These are phyloP conservation scores for Sparassis latifolia DNA, from an alignment of 1,284 basidiomycete species.

Conservation along the genomic window DNA sequence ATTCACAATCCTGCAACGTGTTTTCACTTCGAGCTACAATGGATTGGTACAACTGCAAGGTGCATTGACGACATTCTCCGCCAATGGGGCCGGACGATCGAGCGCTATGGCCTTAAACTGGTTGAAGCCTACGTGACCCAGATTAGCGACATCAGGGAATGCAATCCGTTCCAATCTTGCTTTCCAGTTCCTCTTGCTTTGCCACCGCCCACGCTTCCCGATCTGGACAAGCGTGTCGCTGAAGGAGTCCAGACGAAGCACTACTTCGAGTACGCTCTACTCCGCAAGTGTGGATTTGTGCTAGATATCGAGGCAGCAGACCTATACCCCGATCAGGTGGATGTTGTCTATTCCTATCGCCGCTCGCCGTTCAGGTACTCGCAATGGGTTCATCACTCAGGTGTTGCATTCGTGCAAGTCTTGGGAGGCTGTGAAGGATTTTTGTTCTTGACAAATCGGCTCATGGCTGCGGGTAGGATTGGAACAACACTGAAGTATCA, in stretches of 20 bases:
- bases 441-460: conserved; percentile 81
- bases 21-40: conserved; percentile 95
- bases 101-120: conserved; percentile 86
- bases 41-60: conserved; percentile 96
- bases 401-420: conserved; percentile 83
- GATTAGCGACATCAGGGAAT: conserved; percentile 74
- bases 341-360: conserved; percentile 88
- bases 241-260: conserved; percentile 56
- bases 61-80: conserved; percentile 88
- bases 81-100: conserved; percentile 80
- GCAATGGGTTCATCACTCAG: conserved; percentile 86
- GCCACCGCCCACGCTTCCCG: conserved; percentile 65
- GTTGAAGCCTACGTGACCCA: conserved; percentile 91
- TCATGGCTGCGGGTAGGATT: conserved; percentile 64
- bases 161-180: conserved; percentile 86
- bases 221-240: conserved; percentile 62
- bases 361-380: conserved; percentile 72
- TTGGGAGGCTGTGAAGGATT: conserved; percentile 76
- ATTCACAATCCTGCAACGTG: conserved; percentile 88
- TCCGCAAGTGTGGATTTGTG: conserved; percentile 76
- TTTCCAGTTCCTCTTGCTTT: conserved; percentile 74
- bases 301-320: conserved; percentile 80
- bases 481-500: conserved; percentile 45
- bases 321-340: conserved; percentile 72
- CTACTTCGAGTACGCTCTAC: conserved; percentile 79